Evolutionary conservation across 129 eudicot genomes (phyloP).

Genomic region (Silybum marianum): DNA sequence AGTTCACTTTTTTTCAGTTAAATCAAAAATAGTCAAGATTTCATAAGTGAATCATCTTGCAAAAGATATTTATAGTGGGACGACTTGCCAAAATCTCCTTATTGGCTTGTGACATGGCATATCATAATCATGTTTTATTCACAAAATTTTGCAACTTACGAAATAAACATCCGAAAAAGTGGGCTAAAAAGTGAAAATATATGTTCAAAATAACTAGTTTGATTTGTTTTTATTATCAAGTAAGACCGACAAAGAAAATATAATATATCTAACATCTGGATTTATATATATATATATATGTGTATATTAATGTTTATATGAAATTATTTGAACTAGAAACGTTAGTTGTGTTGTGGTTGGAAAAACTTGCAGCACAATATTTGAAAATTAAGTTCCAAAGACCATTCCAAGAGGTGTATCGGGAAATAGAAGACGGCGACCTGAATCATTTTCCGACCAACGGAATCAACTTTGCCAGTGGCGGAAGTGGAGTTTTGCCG

Average conservation of each 20-base stretch:
- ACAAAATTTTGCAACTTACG: too few relatives aligned
- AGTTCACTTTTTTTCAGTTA: too few relatives aligned
- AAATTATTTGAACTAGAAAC: neutral
- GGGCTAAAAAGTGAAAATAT: neutral
- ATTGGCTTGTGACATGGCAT: neutral
- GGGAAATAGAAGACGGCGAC: conserved; percentile 33
- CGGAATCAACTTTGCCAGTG: conserved; percentile 84
- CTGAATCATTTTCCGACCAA: conserved; percentile 47
- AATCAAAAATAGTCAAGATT: neutral
- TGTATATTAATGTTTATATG: neutral
- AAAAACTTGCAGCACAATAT: conserved; percentile 51
- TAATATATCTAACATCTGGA: neutral
- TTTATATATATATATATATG: neutral
- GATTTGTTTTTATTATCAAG: too few relatives aligned
- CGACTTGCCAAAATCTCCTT: too few relatives aligned
- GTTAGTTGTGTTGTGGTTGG: neutral
- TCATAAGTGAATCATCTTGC: neutral
- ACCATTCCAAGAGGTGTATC: conserved; percentile 53
- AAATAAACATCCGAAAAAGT: too few relatives aligned
- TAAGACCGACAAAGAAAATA: too few relatives aligned
- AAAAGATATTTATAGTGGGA: neutral
- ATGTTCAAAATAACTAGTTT: neutral
- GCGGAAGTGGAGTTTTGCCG: conserved; percentile 71
- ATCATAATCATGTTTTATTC: neutral
- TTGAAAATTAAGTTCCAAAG: conserved; percentile 55